Conservation (phyloP, 805 yeast genomes). For the Cyberlindnera suaveolens region DNA sequence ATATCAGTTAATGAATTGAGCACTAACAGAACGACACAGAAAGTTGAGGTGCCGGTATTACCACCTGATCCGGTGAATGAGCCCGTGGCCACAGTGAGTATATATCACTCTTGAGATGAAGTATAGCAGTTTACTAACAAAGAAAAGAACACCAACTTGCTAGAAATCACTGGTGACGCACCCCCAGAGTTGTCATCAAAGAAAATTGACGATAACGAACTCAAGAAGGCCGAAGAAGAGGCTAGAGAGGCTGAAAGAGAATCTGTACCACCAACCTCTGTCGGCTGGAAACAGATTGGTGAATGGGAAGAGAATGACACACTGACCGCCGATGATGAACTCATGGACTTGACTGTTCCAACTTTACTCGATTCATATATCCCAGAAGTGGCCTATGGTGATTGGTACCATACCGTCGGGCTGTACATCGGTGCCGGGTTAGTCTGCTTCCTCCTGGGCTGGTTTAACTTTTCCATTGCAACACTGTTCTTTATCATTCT, state of each 20-base stretch:
- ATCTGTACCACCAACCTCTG: slow-evolving; percentile 58
- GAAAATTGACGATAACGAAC: slow-evolving; percentile 11
- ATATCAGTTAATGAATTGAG: no score
- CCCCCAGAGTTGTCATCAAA: slow-evolving; percentile 3
- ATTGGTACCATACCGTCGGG: slow-evolving; percentile 93
- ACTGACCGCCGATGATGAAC: slow-evolving; percentile 60
- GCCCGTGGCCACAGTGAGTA: slow-evolving; percentile 17
- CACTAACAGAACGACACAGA: no score
- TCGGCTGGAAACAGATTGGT: slow-evolving; percentile 94
- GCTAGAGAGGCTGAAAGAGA: slow-evolving; percentile 30
- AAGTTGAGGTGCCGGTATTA: slow-evolving; percentile 9
- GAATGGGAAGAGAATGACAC: slow-evolving; percentile 72
- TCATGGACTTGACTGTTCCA: slow-evolving; percentile 63
- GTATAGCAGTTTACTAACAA: slow-evolving; percentile 8
- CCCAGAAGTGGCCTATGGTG: slow-evolving; percentile 78
- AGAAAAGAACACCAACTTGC: slow-evolving; percentile 17
- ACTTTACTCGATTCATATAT: slow-evolving; percentile 71
- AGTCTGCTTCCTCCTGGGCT: slow-evolving; percentile 74
- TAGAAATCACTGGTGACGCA: slow-evolving; percentile 9
- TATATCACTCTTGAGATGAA: background rate
- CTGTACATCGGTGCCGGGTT: slow-evolving; percentile 60
- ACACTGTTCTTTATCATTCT: slow-evolving; percentile 72
- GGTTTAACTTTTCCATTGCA: slow-evolving; percentile 68
- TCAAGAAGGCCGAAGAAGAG: slow-evolving; percentile 22
- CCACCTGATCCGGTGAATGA: slow-evolving; percentile 13